Percentiles rank a stretch among this genome's conserved stretches.
Conservation (phyloP, 345 rosid species). For the Aegle marmelos region DNA sequence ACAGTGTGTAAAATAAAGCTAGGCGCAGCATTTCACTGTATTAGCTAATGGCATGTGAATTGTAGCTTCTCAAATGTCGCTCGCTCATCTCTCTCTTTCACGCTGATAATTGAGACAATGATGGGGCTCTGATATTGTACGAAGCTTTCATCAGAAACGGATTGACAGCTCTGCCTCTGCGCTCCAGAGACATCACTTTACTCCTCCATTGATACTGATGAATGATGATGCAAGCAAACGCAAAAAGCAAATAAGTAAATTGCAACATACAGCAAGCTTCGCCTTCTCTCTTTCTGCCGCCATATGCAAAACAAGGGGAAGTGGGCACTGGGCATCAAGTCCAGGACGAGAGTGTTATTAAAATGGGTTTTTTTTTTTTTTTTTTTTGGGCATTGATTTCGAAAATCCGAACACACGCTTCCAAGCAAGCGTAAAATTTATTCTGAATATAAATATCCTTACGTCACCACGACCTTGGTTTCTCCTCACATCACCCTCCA, state of each 20-base stretch:
- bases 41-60: background rate
- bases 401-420: constrained; percentile 52
- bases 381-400: constrained; percentile 48
- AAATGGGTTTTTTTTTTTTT: no score
- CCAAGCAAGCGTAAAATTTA: constrained; percentile 47
- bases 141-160: constrained; percentile 25
- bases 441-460: constrained; percentile 4
- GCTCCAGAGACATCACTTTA: background rate
- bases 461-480: constrained; percentile 36
- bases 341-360: background rate
- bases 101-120: constrained; percentile 46
- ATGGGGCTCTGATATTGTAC: constrained; percentile 58
- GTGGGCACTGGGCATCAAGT: background rate
- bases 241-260: no score
- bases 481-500: constrained; percentile 8
- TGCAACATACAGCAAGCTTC: no score
- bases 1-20: background rate
- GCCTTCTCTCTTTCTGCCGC: constrained; percentile 37
- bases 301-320: constrained; percentile 15
- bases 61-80: background rate
- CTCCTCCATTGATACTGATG: background rate
- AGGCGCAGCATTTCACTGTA: no score
- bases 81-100: background rate
- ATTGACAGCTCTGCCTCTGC: constrained; percentile 29
- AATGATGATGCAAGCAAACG: constrained; percentile 20